These are phyloP conservation scores for Skeletonema marinoi DNA, from an alignment of 108 stramenopile species.

Conservation along the genomic window DNA sequence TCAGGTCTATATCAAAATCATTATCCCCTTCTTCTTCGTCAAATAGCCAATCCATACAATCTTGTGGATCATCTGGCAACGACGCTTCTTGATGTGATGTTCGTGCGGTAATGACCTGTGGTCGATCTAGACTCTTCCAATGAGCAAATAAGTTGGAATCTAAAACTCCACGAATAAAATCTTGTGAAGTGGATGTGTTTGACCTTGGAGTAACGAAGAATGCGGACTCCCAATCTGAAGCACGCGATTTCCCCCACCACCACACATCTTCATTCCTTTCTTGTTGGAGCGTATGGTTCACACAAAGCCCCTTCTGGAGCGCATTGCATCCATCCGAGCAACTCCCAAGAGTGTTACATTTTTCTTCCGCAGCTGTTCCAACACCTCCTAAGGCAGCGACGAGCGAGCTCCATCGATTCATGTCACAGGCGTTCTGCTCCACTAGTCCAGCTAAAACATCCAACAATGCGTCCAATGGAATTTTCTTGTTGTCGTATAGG, in stretches of 20 bases:
- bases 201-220: background rate
- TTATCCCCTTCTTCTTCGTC: conserved; percentile 8
- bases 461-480: conserved; percentile 20
- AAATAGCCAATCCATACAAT: conserved; percentile 29
- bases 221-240: background rate
- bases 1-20: background rate
- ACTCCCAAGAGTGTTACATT: background rate
- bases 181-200: background rate
- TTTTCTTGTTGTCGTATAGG: conserved; percentile 18
- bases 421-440: conserved; percentile 24
- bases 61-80: conserved; percentile 13
- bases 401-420: conserved; percentile 16
- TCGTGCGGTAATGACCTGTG: background rate
- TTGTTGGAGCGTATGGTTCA: background rate
- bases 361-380: background rate
- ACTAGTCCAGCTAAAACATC: conserved; percentile 36
- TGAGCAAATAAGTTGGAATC: background rate
- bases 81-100: background rate
- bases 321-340: background rate
- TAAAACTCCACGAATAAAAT: background rate
- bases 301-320: background rate
- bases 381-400: conserved; percentile 12
- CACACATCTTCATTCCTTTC: background rate
- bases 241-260: background rate
- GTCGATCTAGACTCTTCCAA: background rate